Base-by-base conservation (phyloP, 2,329 filamentous ascomycete genomes). In the Calonectria multiphialidica region DNA sequence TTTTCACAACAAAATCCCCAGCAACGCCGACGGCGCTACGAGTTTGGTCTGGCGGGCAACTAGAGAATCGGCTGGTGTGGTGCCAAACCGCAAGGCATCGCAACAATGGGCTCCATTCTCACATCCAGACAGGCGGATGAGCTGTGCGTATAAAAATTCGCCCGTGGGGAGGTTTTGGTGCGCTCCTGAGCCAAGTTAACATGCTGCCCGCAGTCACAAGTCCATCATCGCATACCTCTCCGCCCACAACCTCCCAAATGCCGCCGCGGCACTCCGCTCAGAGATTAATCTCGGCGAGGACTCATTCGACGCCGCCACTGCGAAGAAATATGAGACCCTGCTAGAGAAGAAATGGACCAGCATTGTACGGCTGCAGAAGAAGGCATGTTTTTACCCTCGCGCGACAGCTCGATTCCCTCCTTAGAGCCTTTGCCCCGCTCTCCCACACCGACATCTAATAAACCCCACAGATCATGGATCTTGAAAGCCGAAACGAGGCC, bases 321-420 rank as follows among this genome's bases (percentile, higher is more conserved):
- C 93, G 65, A 98, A 98, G 87, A 98, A 98, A 86, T 98, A 98
- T 86, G 95, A 98, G 84, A 94, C 94, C 2, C 85, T 98, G 33
- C 86, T 98, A 77, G 96, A 98, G 88, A 98, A 98, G 90, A 98
- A 98, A 88, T 98, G 96, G 96, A 98, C 96, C 23, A 97, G 95
- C 80, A 94, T 98, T 33, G 95, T 98, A 80, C 90, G 96, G 73
- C 85, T 98, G 83, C 96, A 98, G 86, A 98, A 98, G 85, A 98
- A 98, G 94, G 95, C 94, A 84, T 63, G 84, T 75, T 25, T 37
- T 53, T 45, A 35, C 66, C 53, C 37, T 49, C 35, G 40, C 35
- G 47, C 50, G 50, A 63, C 70, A 57, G 45, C 55, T 57, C 64
- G 66, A 63, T 63, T 25, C 64, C 21, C 23, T 59, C 18, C 55